Base-by-base conservation (phyloP, 257 asterid genomes). In the Primulina huaijiensis region DNA sequence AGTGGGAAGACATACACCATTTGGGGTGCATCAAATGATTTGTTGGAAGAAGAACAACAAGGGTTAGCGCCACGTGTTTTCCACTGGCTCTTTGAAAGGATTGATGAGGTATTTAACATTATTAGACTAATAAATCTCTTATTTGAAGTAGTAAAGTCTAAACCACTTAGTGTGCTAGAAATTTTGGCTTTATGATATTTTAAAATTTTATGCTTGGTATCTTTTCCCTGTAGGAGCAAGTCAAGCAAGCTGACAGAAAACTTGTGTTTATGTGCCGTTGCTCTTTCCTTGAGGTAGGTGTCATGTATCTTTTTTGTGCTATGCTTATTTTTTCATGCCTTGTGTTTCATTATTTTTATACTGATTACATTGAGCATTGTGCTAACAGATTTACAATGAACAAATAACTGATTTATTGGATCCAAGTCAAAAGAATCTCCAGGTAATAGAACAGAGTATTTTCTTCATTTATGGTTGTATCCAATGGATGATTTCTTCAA, bases 11-110 rank as follows among this genome's bases (percentile, higher is more conserved):
- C 99, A 60, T 94, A 94, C 78, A 94, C 99, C 21, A 82, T 94
- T 27, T 94, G 99, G 99, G 99, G 97, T 74, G 90, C 97, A 33
- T 86, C 96, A 83, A 94, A 86, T 64, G 78, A 93, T 74, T 85
- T 86, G 87, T 77, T 86, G 86, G 95, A 83, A 58, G 95, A 84
- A 67, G 96, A 89, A 67, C 88, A 86, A 74, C 92, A 88, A 81
- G 99, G 99, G 69, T 81, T 94, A 79, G 96, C 95, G 43, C 97
- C 99, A 46, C 99, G 97, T 75, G 97, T 94, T 77, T 91, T 89
- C 80, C 84, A 70, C 65, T 78, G 87, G 62, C 94, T 94, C 62
- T 91, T 94, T 71, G 80, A 87, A 43, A 82, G 99, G 70, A 86
- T 94, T 66, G 73, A 76, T 67, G 95, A 91, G 96, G 99, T 91